These are phyloP conservation scores for Syncephalastrum sp. DNA, from an alignment of 371 early-diverging fungal species.

Conservation along the genomic window DNA sequence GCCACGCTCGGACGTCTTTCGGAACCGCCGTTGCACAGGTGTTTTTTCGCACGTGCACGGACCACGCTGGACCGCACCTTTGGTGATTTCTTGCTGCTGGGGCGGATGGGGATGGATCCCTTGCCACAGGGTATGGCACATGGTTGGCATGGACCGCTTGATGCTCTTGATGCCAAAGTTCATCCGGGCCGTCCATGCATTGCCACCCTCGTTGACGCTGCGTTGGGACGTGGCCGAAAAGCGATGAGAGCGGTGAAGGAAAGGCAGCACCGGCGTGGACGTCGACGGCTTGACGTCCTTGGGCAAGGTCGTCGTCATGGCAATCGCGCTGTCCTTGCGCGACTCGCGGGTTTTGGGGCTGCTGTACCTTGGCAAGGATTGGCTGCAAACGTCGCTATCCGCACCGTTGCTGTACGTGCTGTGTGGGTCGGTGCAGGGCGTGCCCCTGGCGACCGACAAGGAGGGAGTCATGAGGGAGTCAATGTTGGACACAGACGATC, in stretches of 20 bases:
- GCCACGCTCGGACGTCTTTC: background rate
- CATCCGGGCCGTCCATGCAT: slow-evolving; percentile 37
- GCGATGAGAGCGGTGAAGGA: slow-evolving; percentile 22
- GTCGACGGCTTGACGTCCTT: slow-evolving; percentile 18
- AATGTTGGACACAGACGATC: too few species aligned
- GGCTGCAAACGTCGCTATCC: background rate
- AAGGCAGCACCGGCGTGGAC: slow-evolving; percentile 19
- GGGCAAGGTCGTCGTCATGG: slow-evolving; percentile 10
- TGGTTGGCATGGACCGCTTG: slow-evolving; percentile 31
- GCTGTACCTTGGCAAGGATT: slow-evolving; percentile 1
- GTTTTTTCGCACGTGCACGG: slow-evolving; percentile 4
- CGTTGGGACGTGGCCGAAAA: slow-evolving; percentile 24
- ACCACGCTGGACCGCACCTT: background rate
- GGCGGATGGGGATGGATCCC: slow-evolving; percentile 10
- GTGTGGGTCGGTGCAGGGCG: too few species aligned
- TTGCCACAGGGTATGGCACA: slow-evolving; percentile 26
- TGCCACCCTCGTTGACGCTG: slow-evolving; percentile 12
- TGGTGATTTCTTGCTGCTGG: background rate
- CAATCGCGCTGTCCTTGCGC: slow-evolving; percentile 40
- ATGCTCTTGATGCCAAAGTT: slow-evolving; percentile 31
- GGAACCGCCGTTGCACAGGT: background rate
- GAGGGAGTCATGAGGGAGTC: too few species aligned
- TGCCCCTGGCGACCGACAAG: too few species aligned
- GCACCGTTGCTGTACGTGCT: background rate
- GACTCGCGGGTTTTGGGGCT: slow-evolving; percentile 1